Base-by-base conservation (phyloP, 2,329 filamentous ascomycete species). In the Byssothecium circinans region DNA sequence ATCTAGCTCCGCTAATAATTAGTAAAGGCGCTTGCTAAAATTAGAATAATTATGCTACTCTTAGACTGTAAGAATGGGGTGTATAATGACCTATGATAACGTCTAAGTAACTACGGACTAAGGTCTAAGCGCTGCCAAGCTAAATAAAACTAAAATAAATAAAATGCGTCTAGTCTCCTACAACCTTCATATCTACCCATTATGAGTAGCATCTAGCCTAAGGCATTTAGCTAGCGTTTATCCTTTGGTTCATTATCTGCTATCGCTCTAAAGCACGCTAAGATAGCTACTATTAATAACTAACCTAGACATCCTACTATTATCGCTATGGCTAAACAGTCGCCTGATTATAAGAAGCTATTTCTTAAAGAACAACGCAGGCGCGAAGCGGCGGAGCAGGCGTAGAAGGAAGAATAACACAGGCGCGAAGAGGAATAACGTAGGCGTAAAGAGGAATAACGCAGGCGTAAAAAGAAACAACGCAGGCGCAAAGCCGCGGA, bases 141-240 rank as follows among this genome's bases (percentile, higher is more conserved):
- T 38, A 45, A 49, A 49, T n/a, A 49, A 29, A 49, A 45, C 47
- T 22, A 45, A 49, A 49, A 49, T 30, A 49, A 49, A 49, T 38
- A 49, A 45, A 27, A 45, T 49, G 41, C 41, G 32, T 45, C 41
- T 49, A 22, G 41, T 49, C 41, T 42, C 35, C 36, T 23, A 42
- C 32, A 43, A 50, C 42, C 47, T 50, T 50, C 38, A n/a, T 23
- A 43, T 50, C 42, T 22, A 50, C 29, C 43, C 30, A 47, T 47
- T 47, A 51, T 47, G 30, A 51, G 44, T 29, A 47, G 41, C 35
- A 51, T 41, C 48, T 51, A 47, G 43, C 43, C 47, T 22, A 38
- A 45, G 41, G 47, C 22, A 49, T 42, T 45, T 41, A 49, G 47
- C 47, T 45, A 45, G 43, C 23, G 20, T 29, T 49, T 45, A 18